Evolutionary conservation across 345 rosid genomes (phyloP), one percentile per base, ranked within the genome.

Genomic region (Luvunga scandens): DNA sequence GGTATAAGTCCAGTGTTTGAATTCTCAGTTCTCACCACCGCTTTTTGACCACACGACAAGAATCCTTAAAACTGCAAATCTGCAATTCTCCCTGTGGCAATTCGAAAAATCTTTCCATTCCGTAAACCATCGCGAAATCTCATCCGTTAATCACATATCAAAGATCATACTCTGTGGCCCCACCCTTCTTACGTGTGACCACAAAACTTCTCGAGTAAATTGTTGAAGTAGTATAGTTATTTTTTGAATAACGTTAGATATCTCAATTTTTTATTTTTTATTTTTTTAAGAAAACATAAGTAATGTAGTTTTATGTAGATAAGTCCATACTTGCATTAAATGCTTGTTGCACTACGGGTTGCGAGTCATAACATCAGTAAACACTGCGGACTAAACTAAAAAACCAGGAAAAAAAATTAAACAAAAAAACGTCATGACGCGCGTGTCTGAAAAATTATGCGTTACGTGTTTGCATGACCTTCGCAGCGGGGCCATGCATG

Each of bases 391-490:
- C 25, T 30, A 19, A 18, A 50, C 25, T 2, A 27, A 30, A 69
- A 70, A 70, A 50, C 25, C 34, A 28, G 74, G 33, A 50, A 48
- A 9, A 33, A 5, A 56, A 69, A 28, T 14, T 7, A 65, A 45
- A 63, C 45, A 9, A 5, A 60, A 9, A 1, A 61, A 59, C 22
- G 22, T 16, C 22, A n/a, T 9, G 38, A 33, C 59, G 82, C 71
- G 82, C 78, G 78, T 50, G 79, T 30, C 22, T 16, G 61, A 19
- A 10, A 31, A 62, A 48, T 30, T 31, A 71, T 70, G 80, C 53
- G 73, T 68, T 79, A 79, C 85, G 83, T 83, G 83, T 62, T 71
- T 79, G 81, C 85, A 83, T 67, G 78, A 72, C 73, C 45, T 6
- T 62, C 63, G 78, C 75, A 45, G 78, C 68, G 78, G 85, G 85